Evolutionary conservation across 2,329 filamentous ascomycete species (phyloP).

Genomic region (Penicillium thymicola): DNA sequence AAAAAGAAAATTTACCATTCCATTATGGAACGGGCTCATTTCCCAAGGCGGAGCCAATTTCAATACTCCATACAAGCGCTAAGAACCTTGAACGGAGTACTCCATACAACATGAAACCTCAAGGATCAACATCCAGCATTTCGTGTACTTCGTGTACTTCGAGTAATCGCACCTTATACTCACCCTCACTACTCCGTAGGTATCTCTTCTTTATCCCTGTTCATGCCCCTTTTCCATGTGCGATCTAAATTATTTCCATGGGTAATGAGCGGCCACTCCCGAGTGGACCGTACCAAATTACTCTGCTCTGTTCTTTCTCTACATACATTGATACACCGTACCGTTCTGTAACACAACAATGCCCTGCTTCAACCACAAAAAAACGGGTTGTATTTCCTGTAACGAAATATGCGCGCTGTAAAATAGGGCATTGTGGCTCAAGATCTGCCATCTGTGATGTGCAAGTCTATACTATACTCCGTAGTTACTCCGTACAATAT

Average conservation of each 20-base stretch:
- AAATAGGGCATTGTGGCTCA: not conserved
- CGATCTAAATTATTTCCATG: not conserved
- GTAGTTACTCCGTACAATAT: no score
- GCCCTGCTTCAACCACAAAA: not conserved
- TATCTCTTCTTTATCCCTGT: not conserved
- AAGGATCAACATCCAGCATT: not conserved
- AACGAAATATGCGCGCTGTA: not conserved
- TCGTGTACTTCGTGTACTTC: not conserved
- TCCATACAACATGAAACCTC: not conserved
- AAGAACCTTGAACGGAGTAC: not conserved
- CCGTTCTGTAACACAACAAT: not conserved
- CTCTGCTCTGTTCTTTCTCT: not conserved
- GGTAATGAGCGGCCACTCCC: slow-evolving; percentile 13
- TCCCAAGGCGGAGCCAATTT: slow-evolving; percentile 5
- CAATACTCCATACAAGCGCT: not conserved
- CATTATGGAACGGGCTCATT: not conserved
- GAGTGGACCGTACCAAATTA: slow-evolving; percentile 9
- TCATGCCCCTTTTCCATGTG: not conserved
- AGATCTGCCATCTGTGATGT: not conserved
- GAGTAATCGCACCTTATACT: not conserved
- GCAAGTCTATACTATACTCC: not conserved
- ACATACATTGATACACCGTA: not conserved
- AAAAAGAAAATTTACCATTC: not conserved
- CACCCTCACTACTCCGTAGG: not conserved
- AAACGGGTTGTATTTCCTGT: not conserved